These are phyloP conservation scores for Aspergillus pseudoviridinutans DNA, from an alignment of 2,329 filamentous ascomycete species.

Conservation along the genomic window DNA sequence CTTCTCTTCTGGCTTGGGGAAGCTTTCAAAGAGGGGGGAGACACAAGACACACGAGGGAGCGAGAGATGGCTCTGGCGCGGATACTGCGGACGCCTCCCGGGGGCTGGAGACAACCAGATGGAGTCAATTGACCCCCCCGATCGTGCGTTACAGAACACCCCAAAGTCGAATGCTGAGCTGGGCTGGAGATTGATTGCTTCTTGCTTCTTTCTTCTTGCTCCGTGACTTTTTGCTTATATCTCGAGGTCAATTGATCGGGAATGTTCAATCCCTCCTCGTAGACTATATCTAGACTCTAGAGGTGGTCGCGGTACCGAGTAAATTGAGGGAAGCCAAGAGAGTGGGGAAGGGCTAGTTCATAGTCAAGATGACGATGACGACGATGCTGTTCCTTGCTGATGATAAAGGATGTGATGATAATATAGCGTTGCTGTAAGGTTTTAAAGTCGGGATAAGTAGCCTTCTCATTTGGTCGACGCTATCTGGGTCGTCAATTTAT, in stretches of 20 bases:
- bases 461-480: neutral
- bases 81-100: constrained; percentile 12
- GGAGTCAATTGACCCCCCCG: neutral
- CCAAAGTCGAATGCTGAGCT: neutral
- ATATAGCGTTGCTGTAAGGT: neutral
- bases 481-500: neutral
- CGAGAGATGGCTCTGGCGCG: constrained; percentile 10
- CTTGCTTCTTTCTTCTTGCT: neutral
- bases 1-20: neutral
- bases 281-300: neutral
- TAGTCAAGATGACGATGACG: neutral
- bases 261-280: neutral
- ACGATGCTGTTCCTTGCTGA: neutral
- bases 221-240: neutral
- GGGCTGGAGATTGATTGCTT: neutral
- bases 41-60: neutral
- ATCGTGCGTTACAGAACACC: constrained; percentile 6
- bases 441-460: neutral
- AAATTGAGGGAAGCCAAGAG: neutral
- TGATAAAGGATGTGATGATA: neutral
- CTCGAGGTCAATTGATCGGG: neutral
- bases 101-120: neutral
- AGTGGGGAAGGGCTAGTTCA: neutral
- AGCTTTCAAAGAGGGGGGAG: constrained; percentile 3
- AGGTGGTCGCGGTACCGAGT: neutral